Base-by-base conservation (phyloP, 2,329 filamentous ascomycete genomes). In the Lecanoromycetidae sp. region DNA sequence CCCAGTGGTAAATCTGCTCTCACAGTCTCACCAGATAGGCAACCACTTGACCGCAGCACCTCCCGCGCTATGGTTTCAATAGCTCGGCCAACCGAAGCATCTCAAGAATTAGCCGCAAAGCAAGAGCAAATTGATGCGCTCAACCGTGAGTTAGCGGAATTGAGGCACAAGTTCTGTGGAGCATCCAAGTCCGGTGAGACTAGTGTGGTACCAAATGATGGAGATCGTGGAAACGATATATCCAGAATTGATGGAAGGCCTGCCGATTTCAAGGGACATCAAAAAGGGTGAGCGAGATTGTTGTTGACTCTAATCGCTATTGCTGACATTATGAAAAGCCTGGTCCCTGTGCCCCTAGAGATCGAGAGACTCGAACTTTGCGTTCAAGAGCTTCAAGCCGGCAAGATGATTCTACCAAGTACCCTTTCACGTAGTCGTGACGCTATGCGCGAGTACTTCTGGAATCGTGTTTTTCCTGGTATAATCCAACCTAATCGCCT, bases 391-490 rank as follows among this genome's bases (percentile, higher is more conserved):
- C 17, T 48, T 26, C 29, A 44, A 36, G 20, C 15, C 13, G 46
- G 35, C 7, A 40, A 25, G n/a, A 15, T 27, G n/a, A 26, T 17
- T 1, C 36, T 46, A 29, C 44, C 44, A n/a, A 19, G 26, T 12
- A 29, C 26, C 10, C 34, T 46, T 8, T 22, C 23, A 10, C 23
- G 19, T 15, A 20, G 27, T 33, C 19, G 7, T 22, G 8, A 33
- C 15, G 12, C 46, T 17, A 34, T 48, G 13, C 25, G 35, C 13
- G 19, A 38, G 29, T 47, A 43, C 22, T 44, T 51, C 26, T 43
- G 44, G n/a, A 34, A 51, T 19, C 49, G 33, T 19, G 38, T 47
- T 3, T 51, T 48, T n/a, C n/a, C n/a, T 17, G 27, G 27, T 10
- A 39, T 42, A 10, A 40, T 27, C 17, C 29, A 37, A 32, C 32